These are phyloP conservation scores for Berkeleyomyces basicola DNA, from an alignment of 2,329 filamentous ascomycete genomes.

Conservation along the genomic window DNA sequence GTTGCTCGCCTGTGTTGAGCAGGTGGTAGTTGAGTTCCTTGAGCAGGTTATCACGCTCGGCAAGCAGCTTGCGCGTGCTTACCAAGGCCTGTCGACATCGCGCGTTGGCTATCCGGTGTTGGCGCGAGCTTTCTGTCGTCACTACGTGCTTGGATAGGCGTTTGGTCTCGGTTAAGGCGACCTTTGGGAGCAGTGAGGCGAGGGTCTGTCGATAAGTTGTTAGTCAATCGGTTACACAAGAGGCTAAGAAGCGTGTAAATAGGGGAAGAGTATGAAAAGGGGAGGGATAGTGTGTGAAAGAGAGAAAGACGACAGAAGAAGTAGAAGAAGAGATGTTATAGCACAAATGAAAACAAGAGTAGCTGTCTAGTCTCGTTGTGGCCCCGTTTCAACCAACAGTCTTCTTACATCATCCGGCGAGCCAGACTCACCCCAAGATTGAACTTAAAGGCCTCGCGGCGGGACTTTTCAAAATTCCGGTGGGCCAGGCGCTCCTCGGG, in stretches of 20 bases:
- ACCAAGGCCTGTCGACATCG: slow-evolving; percentile 14
- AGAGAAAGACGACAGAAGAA: not conserved
- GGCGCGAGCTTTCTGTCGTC: slow-evolving; percentile 17
- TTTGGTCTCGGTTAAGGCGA: slow-evolving; percentile 21
- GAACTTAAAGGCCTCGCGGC: slow-evolving; percentile 27
- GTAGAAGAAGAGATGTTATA: not conserved
- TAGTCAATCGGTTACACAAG: slow-evolving; percentile 5
- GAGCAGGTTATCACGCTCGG: slow-evolving; percentile 20
- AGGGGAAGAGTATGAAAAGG: not conserved
- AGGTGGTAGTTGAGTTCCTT: slow-evolving; percentile 19
- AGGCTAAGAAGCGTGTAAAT: not conserved
- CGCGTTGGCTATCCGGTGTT: slow-evolving; percentile 17
- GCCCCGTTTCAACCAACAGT: not conserved
- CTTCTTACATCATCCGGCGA: not conserved
- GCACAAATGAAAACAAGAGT: not conserved
- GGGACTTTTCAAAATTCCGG: slow-evolving; percentile 25
- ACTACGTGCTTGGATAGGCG: slow-evolving; percentile 26
- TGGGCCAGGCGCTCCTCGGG: slow-evolving; percentile 26
- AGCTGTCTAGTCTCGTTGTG: not conserved
- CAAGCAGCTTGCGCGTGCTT: slow-evolving; percentile 15
- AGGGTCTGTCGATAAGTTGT: slow-evolving; percentile 19
- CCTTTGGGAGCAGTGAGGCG: slow-evolving; percentile 21
- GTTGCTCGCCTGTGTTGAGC: not conserved
- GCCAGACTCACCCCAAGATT: slow-evolving; percentile 21
- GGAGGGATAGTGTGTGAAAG: not conserved